Evolutionary conservation across 2,329 filamentous ascomycete genomes (phyloP).

Genomic region (Rutstroemia sp.): DNA sequence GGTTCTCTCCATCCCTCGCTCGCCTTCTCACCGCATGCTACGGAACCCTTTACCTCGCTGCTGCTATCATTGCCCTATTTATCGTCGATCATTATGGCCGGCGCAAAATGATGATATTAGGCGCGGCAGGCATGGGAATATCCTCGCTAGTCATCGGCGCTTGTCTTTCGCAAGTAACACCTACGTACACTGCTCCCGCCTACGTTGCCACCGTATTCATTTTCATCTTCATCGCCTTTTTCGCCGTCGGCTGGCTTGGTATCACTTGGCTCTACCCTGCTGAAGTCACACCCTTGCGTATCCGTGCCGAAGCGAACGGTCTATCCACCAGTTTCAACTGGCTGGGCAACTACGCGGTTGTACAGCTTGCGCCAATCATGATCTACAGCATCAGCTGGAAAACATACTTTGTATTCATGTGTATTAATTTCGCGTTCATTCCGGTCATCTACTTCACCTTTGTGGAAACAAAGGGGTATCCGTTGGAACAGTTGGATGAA

Average conservation of each 20-base stretch:
- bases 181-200: slow-evolving; percentile 31
- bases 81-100: slow-evolving; percentile 45
- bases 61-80: slow-evolving; percentile 56
- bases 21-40: slow-evolving; percentile 27
- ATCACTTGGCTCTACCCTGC: slow-evolving; percentile 49
- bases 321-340: slow-evolving; percentile 35
- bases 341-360: slow-evolving; percentile 59
- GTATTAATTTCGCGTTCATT: slow-evolving; percentile 4
- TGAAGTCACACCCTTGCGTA: slow-evolving; percentile 45
- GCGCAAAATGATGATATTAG: slow-evolving; percentile 40
- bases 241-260: slow-evolving; percentile 44
- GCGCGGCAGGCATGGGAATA: slow-evolving; percentile 47
- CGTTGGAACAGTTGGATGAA: slow-evolving; percentile 2
- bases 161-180: slow-evolving; percentile 40
- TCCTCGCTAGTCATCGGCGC: slow-evolving; percentile 50
- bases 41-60: slow-evolving; percentile 48
- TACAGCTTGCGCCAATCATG: slow-evolving; percentile 39
- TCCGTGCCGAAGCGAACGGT: slow-evolving; percentile 50
- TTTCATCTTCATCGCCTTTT: slow-evolving; percentile 47
- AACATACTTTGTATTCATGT: slow-evolving; percentile 30
- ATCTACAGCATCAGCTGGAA: slow-evolving; percentile 24
- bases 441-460: slow-evolving; percentile 4
- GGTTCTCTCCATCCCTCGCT: slow-evolving; percentile 43
- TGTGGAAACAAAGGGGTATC: slow-evolving; percentile 7
- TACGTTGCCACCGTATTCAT: slow-evolving; percentile 29